Evolutionary conservation across 1,284 basidiomycete genomes (phyloP), one percentile per base, ranked within the genome.

Genomic region (Trichosporon ovoides): DNA sequence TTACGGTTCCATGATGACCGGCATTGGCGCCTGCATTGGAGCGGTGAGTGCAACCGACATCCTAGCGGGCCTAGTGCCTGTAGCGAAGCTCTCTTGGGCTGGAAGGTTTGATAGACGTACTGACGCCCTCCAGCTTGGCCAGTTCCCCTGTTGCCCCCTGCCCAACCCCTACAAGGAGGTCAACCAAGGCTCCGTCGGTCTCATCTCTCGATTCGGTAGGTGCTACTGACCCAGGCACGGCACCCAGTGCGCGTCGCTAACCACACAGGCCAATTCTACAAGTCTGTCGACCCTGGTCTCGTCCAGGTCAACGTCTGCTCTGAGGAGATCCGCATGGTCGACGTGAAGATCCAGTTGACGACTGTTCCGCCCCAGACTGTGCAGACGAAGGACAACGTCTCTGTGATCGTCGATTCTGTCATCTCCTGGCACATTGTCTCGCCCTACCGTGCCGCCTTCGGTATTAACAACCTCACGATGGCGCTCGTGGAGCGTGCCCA

Each of bases 301-400:
- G 87, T 88, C 54, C 85, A 91, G 68, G 86, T 97, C 75, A 97
- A 98, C 72, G 89, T 94, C 58, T 95, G 91, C 81, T 89, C 89
- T 9, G 93, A 97, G 75, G 81, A 82, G 1, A 81, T 94, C 38
- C 84, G 85, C 57, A 76, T 88, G 52, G 91, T 77, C 61, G 91
- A 96, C 68, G 93, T 98, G 75, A 94, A 94, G 78, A 94, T 97
- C 65, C 90, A 94, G 73, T 89, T 95, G 64, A 87, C 85, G 61
- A 78, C 87, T 7, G 93, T 96, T 64, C 90, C 91, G 24, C 81
- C 87, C 59, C 92, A 94, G 79, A 85, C 82, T 19, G 91, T 81
- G 35, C 79, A 81, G 62, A 81, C 81, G 31, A 75, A 79, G 63
- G 93, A 97, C 80, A 93, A 93, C 71, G 91, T 72, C 31, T 71